A percentile compares a stretch with the other conserved stretches of the same genome.
Conservation (phyloP, 768 basidiomycete genomes). For the Rhizopogon roseolus region DNA sequence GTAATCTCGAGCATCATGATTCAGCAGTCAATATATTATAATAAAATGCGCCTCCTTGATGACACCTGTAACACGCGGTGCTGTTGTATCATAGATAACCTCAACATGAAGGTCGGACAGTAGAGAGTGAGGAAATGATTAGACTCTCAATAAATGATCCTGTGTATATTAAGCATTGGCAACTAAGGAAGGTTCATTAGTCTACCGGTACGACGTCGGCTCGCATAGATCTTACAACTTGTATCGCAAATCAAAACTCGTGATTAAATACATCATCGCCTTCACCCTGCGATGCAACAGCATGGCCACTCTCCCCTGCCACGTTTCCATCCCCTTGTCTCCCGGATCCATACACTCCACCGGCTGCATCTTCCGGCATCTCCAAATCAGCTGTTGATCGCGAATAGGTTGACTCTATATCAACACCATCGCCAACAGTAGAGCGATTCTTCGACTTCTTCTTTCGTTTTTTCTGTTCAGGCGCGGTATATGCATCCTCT, state of each 20-base stretch:
- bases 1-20: no score
- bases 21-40: no score
- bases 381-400: conserved; percentile 40
- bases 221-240: no score
- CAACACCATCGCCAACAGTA: conserved; percentile 30
- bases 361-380: conserved; percentile 66
- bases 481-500: conserved; percentile 67
- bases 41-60: no score
- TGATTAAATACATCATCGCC: conserved; percentile 56
- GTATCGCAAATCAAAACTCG: conserved; percentile 43
- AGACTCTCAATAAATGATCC: no score
- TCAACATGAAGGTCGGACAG: no score
- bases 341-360: conserved; percentile 51
- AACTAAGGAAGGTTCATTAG: no score
- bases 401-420: conserved; percentile 28
- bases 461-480: conserved; percentile 53
- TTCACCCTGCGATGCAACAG: conserved; percentile 20
- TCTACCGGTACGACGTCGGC: no score
- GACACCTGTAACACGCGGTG: no score
- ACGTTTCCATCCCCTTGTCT: conserved; percentile 8
- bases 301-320: conserved; percentile 12
- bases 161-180: no score
- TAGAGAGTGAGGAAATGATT: no score
- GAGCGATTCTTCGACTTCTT: conserved; percentile 55
- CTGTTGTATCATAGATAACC: no score